Conservation (phyloP, 495 filamentous ascomycete genomes). For the Hyaloscypha bicolor region DNA sequence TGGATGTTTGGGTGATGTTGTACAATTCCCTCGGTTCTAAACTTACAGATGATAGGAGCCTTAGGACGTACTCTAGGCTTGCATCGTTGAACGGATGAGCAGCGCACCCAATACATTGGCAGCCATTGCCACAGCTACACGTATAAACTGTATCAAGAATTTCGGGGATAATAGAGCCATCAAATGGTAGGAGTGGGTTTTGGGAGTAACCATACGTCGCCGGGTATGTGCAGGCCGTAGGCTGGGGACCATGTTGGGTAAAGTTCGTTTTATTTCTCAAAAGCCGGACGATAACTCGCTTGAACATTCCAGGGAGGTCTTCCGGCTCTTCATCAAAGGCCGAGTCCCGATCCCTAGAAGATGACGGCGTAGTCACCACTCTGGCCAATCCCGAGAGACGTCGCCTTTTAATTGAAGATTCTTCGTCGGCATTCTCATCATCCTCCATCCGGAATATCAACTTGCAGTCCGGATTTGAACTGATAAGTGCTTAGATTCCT, state of each 20-base stretch:
- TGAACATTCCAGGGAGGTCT: constrained; percentile 15
- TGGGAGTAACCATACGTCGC: constrained; percentile 41
- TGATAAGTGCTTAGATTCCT: background rate
- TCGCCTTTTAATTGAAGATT: background rate
- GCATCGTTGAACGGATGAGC: constrained; percentile 72
- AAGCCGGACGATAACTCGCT: constrained; percentile 13
- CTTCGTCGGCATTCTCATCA: background rate
- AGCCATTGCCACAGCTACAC: constrained; percentile 67
- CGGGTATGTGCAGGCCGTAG: constrained; percentile 37
- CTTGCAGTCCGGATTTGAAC: constrained; percentile 9
- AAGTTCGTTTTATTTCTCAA: background rate
- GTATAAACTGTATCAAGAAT: constrained; percentile 22
- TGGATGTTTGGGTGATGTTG: constrained; percentile 7
- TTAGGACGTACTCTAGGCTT: constrained; percentile 69
- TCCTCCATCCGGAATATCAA: constrained; percentile 15
- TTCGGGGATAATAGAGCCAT: constrained; percentile 22
- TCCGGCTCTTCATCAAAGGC: background rate
- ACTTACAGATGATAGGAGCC: too few species aligned
- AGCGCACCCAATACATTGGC: constrained; percentile 69
- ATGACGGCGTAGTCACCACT: too few species aligned
- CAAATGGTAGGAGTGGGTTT: constrained; percentile 39
- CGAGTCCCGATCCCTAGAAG: too few species aligned
- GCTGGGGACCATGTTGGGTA: constrained; percentile 14
- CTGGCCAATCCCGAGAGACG: background rate
- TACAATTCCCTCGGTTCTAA: constrained; percentile 27